Percentiles rank a stretch among this genome's conserved stretches.
Conservation (phyloP, 1,139 yeast genomes). For the Candida tetrigidarum region DNA sequence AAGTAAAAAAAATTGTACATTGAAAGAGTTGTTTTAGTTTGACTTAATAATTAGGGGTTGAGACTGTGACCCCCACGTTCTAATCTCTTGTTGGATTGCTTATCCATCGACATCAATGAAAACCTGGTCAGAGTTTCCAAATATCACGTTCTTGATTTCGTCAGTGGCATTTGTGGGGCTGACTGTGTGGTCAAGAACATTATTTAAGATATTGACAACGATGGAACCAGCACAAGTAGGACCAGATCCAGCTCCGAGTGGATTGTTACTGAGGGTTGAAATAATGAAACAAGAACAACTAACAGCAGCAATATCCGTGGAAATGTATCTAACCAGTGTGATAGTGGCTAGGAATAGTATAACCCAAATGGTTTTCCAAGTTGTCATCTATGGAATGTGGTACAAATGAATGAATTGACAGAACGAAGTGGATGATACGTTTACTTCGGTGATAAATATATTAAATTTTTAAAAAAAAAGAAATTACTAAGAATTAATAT, state of each 20-base stretch:
- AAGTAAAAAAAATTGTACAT: not conserved
- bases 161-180: not conserved
- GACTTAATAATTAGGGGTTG: too few relatives aligned
- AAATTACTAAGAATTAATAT: not conserved
- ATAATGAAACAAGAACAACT: slow-evolving; percentile 3
- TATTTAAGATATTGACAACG: not conserved
- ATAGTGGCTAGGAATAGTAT: not conserved
- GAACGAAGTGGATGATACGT: not conserved
- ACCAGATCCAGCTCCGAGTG: slow-evolving; percentile 3
- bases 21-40: too few relatives aligned
- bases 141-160: not conserved
- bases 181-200: slow-evolving; percentile 1
- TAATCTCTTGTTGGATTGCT: too few relatives aligned
- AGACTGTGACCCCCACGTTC: too few relatives aligned
- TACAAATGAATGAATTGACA: not conserved
- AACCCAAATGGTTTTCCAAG: slow-evolving; percentile 1
- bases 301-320: slow-evolving; percentile 3
- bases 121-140: not conserved
- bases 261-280: slow-evolving; percentile 1
- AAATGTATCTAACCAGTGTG: slow-evolving; percentile 1
- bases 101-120: not conserved
- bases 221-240: not conserved
- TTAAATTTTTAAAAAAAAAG: too few relatives aligned
- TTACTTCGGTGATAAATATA: not conserved
- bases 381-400: not conserved